Evolutionary conservation across 2,329 filamentous ascomycete species (phyloP).

Genomic region (Penicillium sp.): DNA sequence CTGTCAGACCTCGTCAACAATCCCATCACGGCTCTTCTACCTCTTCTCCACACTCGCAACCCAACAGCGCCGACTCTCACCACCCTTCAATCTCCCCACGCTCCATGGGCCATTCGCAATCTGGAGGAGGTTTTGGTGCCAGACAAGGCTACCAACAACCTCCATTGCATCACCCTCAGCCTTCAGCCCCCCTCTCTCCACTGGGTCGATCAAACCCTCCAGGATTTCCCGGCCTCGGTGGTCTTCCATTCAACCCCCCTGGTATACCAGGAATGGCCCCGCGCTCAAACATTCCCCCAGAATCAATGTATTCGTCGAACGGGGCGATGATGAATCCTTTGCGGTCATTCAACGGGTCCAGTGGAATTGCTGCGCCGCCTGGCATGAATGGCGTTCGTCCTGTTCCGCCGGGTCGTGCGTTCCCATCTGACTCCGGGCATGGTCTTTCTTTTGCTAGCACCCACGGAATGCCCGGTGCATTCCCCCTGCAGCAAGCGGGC

Average conservation of each 20-base stretch:
- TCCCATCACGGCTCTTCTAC: conserved; percentile 76
- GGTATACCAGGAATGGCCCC: conserved; percentile 57
- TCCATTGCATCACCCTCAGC: conserved; percentile 59
- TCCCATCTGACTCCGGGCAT: conserved; percentile 50
- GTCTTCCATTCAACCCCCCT: conserved; percentile 56
- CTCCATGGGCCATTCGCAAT: conserved; percentile 65
- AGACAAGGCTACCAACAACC: conserved; percentile 60
- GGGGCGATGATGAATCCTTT: conserved; percentile 57
- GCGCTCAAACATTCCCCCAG: conserved; percentile 52
- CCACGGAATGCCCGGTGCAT: conserved; percentile 44
- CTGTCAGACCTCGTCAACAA: conserved; percentile 71
- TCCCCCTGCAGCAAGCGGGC: conserved; percentile 38
- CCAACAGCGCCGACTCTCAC: conserved; percentile 54
- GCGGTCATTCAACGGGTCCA: conserved; percentile 53
- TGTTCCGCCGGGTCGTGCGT: conserved; percentile 58
- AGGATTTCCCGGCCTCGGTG: conserved; percentile 53
- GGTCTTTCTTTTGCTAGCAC: conserved; percentile 44
- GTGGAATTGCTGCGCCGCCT: conserved; percentile 57
- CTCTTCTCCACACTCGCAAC: conserved; percentile 61
- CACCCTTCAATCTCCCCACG: conserved; percentile 62
- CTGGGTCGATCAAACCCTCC: conserved; percentile 60
- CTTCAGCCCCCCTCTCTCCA: conserved; percentile 64
- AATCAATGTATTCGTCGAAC: conserved; percentile 57
- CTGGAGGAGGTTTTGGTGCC: conserved; percentile 62
- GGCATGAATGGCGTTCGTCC: conserved; percentile 63